Base-by-base conservation (phyloP, 2,329 filamentous ascomycete genomes). In the Colletotrichum sp. region DNA sequence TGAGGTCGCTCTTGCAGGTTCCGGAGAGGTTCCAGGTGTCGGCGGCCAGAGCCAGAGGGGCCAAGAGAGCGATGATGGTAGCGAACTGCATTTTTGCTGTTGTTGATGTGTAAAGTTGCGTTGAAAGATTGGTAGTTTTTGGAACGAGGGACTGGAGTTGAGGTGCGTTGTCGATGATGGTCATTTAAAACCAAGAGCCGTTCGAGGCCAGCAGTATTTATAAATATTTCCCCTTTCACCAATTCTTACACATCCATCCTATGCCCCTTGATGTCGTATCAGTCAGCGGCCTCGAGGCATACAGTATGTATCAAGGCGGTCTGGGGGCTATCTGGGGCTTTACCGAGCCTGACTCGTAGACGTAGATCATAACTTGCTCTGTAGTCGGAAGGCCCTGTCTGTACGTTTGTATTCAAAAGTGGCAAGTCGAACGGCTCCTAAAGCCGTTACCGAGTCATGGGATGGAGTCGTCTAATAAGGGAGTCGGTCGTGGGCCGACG, bases 171-270 rank as follows among this genome's bases (percentile, higher is more conserved):
- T 63, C 13, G 8, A 26, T 21, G 32, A 18, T 3, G 32, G 59
- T 26, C 28, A 21, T 10, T 24, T 7, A 0, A 14, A 3, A 24
- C 13, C 10, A 21, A 14, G 3, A 1, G 18, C 3, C 7, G 7
- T 8, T 13, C 30, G 14, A 28, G 4, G 30, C 13, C 0, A 28
- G 8, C 13, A 4, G 13, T 16, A 24, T 13, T 16, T 21, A 63
- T 63, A 63, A 38, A n/a, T 8, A 12, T 16, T 52, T 24, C 6
- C 1, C 2, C 43, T 18, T 6, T 0, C 5, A n/a, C 14, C 21
- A 0, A 28, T 26, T 28, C n/a, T 26, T 5, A 7, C 9, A 0
- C 0, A 32, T 32, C 0, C 18, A 3, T n/a, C 1, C 6, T 32
- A 6, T 4, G 2, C n/a, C 28, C 13, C 26, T 62, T 28, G 4